Base-by-base conservation (phyloP, 352 stramenopile genomes). In the Pythium monospermum region DNA sequence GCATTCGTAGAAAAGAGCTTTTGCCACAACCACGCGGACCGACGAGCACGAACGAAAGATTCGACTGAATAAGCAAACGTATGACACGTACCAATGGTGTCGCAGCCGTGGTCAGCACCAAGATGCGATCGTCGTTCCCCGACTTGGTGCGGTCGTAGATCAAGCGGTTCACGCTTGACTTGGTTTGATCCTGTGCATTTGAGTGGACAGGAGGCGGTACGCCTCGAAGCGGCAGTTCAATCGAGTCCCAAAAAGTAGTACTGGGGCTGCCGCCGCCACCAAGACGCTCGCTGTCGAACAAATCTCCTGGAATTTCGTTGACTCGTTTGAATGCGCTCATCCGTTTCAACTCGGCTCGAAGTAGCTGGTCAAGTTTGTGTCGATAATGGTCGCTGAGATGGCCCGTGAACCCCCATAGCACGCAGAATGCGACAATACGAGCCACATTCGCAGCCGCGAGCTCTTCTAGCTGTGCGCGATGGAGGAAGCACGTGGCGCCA, bases 11-110 rank as follows among this genome's bases (percentile, higher is more conserved):
- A 15, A 85, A 23, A 2, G 76, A 76, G 1, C 68, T 76, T 31
- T 87, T 87, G 0, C 76, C 76, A 16, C 56, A 61, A 1, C 70
- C 76, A 58, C 63, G 61, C 0, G 71, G 43, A 1, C 73, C 73
- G 15, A 69, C 44, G 13, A 87, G 23, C 33, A 84, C 21, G 36
- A 87, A 84, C 0, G 76, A 84, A 10, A 46, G 48, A 4, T 52
- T 64, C 0, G 53, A 68, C 6, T 70, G 70, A 19, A 84, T 19
- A 0, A 84, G 31, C 18, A 72, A 35, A 3, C 59, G 53, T 26
- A 70, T 68, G 11, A 87, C 48, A 6, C 60, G 73, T 31, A 81
- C 22, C 1, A 83, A 26, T 1, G 59, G 50, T 3, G 42, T 30
- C 0, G 56, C 46, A 7, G 58, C 59, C 2, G 61, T 60, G 1